Evolutionary conservation across 225 moss, liverwort and hornwort species (phyloP), one percentile per base, ranked within the genome.

Genomic region (Polytrichum formosum): DNA sequence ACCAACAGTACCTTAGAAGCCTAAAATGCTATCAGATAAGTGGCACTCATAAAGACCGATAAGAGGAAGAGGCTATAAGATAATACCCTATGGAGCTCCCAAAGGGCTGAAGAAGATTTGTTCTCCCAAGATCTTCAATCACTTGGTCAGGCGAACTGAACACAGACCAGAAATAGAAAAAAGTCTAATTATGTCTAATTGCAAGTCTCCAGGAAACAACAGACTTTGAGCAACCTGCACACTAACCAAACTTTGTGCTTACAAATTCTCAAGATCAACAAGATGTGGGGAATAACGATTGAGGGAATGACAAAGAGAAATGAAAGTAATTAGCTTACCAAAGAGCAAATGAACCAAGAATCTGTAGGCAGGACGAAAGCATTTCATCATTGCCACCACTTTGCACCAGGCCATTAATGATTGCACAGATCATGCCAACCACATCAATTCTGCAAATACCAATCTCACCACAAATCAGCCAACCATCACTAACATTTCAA

Each of bases 361-460:
- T 91, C 54, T 94, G 85, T 56, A 98, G 75, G 70, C 94, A 98
- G 72, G 91, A 85, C 7, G 97, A 91, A 71, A 94, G 75, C 84
- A 92, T 82, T 55, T 72, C 75, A 81, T 91, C 87, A 69, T 88
- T 80, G 66, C 87, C 90, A 73, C 78, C 70, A 82, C 81, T 87
- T 82, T 91, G 94, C 73, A 94, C 87, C 75, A 94, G 80, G 33
- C 89, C 85, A 56, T 88, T 91, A 71, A 90, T 87, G 65, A 90
- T 76, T 70, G 94, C 89, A 70, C 97, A 98, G 56, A 92, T 85
- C 86, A 98, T 94, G 82, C 82, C 84, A 68, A 98, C 92, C 66
- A 83, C 84, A 85, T 98, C 94, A 74, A 98, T 81, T 77, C 94
- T 93, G 90, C 66, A 58, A 68, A 68, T 63, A 65, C 3, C 46